Evolutionary conservation across 1,284 basidiomycete species (phyloP), one percentile per base, ranked within the genome.

Genomic region (Trametes hirsuta): DNA sequence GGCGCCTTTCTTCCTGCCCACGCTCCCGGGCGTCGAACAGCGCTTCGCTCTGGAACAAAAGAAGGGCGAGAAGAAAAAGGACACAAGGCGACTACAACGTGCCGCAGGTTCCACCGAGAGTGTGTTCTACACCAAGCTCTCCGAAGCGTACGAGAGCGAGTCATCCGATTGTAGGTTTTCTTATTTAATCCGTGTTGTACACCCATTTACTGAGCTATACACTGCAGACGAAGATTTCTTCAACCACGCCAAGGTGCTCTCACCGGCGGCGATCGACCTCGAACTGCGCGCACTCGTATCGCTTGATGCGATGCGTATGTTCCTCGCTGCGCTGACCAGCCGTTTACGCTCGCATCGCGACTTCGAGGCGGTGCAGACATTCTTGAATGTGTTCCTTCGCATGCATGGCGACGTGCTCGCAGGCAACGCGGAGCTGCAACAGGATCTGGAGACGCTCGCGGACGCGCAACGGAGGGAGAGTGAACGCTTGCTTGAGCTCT

Each of bases 1-100:
- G 62, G 97, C 95, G 1, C 97, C 97, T 0, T 99, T 99, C 82
- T 99, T 99, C 82, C 78, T 99, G 15, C 95, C 95, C 8, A 94
- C 94, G 1, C 77, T 98, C 3, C 84, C 93, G 14, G 94, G 94
- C 14, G 84, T 94, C 21, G 91, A 95, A 64, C 83, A 86, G 14
- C 83, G 91, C 15, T 96, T 96, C 72, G 89, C 85, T 24, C 70
- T 88, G 3, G 79, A 81, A 73, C 78, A 58, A 71, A 71, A 49
- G 65, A 79, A 76, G 72, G 76, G 77, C 47, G 71, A 74, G 47
- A 62, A 68, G n/a, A 77, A 79, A 65, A 85, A 84, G 59, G 67
- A 77, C 18, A 82, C 82, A 12, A 81, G 81, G 50, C 76, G 82
- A 41, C 71, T 93, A 34, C 83, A 87, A 49, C 85, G 85, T 59